Conservation (phyloP, 306 rosid species). For the Corylus americana region DNA sequence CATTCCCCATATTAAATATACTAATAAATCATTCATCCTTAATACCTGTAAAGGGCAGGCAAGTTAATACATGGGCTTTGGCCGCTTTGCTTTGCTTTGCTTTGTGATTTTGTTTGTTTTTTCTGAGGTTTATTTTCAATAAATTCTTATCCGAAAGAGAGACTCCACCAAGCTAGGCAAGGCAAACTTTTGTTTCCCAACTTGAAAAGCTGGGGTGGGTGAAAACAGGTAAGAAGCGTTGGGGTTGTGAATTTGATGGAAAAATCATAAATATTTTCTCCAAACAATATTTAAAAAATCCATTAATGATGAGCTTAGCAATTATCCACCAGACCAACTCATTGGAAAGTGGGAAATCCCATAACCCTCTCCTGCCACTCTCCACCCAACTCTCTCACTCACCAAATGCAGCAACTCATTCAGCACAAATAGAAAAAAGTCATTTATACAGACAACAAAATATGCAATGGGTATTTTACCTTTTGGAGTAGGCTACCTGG, state of each 20-base stretch:
- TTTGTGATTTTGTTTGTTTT: background rate
- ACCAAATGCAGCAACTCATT: constrained; percentile 9
- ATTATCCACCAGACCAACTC: constrained; percentile 29
- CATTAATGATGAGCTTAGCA: constrained; percentile 5
- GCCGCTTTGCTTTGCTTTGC: background rate
- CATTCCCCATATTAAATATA: too few relatives aligned
- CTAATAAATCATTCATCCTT: too few relatives aligned
- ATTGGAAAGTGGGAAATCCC: constrained; percentile 24
- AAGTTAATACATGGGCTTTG: too few relatives aligned
- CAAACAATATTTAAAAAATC: background rate
- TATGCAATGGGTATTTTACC: background rate
- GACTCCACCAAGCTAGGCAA: background rate
- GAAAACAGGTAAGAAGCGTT: background rate
- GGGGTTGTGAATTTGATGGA: constrained; percentile 12
- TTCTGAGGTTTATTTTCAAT: background rate
- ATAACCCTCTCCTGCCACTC: constrained; percentile 25
- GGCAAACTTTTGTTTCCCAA: constrained; percentile 9
- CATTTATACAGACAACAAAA: constrained; percentile 14
- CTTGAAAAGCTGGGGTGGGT: constrained; percentile 9
- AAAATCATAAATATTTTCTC: too few relatives aligned
- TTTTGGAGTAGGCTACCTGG: background rate
- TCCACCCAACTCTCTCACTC: constrained; percentile 25
- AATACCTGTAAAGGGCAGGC: too few relatives aligned
- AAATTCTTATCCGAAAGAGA: background rate
- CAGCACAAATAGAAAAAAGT: constrained; percentile 4